Conservation (phyloP, 805 yeast species). For the Saturnispora sekii region DNA sequence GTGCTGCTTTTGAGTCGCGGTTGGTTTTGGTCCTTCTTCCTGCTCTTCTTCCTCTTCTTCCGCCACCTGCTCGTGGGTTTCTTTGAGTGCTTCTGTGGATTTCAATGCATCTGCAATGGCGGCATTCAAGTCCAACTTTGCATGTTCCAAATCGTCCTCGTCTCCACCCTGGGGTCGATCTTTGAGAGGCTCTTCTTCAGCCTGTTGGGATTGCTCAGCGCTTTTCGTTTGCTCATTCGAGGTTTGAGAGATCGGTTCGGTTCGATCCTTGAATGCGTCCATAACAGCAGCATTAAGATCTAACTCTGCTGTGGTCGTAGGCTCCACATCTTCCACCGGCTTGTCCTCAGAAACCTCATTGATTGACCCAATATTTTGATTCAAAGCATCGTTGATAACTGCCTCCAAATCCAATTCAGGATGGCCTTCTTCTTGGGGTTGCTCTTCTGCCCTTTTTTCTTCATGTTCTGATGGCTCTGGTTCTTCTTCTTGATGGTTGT, state of each 20-base stretch:
- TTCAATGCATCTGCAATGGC: constrained; percentile 22
- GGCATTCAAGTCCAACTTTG: constrained; percentile 14
- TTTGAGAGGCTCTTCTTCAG: not conserved
- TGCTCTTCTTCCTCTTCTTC: not conserved
- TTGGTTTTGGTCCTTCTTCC: constrained; percentile 1
- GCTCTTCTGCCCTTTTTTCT: not conserved
- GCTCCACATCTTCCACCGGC: not conserved
- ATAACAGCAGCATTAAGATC: not conserved
- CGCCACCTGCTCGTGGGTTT: not conserved
- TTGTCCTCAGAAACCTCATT: not conserved
- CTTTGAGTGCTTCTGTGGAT: constrained; percentile 4
- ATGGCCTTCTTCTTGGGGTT: not conserved
- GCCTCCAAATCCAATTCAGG: constrained; percentile 4
- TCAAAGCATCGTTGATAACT: constrained; percentile 11
- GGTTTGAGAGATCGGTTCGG: too few relatives aligned
- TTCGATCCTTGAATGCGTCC: not conserved
- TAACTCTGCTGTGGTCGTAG: not conserved
- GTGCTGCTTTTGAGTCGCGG: constrained; percentile 4
- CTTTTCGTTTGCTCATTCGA: not conserved
- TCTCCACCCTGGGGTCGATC: not conserved
- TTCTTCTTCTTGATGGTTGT: not conserved
- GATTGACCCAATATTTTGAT: constrained; percentile 3
- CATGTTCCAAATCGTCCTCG: constrained; percentile 7
- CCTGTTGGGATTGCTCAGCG: not conserved
- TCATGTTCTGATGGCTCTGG: not conserved